Base-by-base conservation (phyloP, 495 filamentous ascomycete genomes). In the Talaromyces liani region DNA sequence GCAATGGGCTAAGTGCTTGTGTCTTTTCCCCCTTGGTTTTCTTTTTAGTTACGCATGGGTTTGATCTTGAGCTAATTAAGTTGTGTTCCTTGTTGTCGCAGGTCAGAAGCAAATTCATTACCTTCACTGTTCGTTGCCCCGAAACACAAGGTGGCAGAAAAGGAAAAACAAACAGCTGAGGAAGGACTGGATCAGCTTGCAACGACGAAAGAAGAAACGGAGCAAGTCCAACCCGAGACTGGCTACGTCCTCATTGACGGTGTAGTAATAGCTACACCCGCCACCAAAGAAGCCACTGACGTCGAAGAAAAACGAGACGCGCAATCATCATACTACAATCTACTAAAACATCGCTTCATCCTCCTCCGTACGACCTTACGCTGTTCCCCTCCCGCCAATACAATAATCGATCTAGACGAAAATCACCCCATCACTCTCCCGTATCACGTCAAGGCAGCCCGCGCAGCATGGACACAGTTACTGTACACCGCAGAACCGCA, bases 41-140 rank as follows among this genome's bases (percentile, higher is more conserved):
- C 3, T 65, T 18, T 63, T 65, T 45, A 66, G 63, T 25, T 49
- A 41, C 55, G 27, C 55, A 59, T 62, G 62, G 39, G 60, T 58
- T 61, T 63, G 60, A 20, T 54, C 57, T 16, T 58, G 29, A 55
- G 49, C 63, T 58, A 45, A 55, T 67, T 18, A 53, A 53, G 49
- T 41, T 47, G 31, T 47, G 41, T 67, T 54, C 20, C 7, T 25
- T 65, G 64, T 66, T 18, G 8, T 68, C 68, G 68, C 75, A 93
- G 90, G 77, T 84, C 85, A 51, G 86, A 92, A 80, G 90, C 90
- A 22, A 87, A 79, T 62, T 72, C 77, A 7, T 82, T 93, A n/a
- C 90, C 90, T 0, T 76, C 84, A 41, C 77, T 92, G 2, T 81
- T 90, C 20, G 78, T 80, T 16, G 86, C 85, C 0, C 78, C 82